Evolutionary conservation across 495 filamentous ascomycete genomes (phyloP), one percentile per base, ranked within the genome.

Genomic region (Tuber aestivum): DNA sequence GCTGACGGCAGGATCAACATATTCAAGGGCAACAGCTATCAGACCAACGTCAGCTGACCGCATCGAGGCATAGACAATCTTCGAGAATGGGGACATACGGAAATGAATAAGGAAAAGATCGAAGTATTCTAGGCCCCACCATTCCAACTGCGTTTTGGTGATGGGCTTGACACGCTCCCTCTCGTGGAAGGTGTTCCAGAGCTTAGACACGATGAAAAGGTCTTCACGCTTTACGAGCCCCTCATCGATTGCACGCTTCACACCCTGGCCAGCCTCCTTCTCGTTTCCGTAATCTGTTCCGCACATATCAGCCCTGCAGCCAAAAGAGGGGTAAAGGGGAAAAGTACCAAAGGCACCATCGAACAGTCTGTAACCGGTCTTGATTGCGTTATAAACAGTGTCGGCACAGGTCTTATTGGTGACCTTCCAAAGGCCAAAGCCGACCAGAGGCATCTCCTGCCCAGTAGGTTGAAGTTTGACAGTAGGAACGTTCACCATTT

Each of bases 171-270:
- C 92, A 76, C 87, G 87, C 76, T 92, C 88, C 75, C 84, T 87
- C 71, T 93, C 91, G 86, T 94, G 92, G 88, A 93, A 95, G 83
- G 89, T 90, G 87, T 94, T 94, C 94, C 94, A 97, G 72, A 97
- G 90, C 87, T 97, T 97, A 81, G 92, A 93, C 74, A 93, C 92
- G 83, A 97, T 89, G 89, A 97, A 97, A 84, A 96, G 91, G 44
- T 97, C 93, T 83, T 90, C 88, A 75, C 94, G 92, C 86, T 90
- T 94, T 80, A 95, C 93, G 71, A 96, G 83, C 50, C 93, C 93
- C 20, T 97, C 93, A 77, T 90, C 88, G 85, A 97, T 94, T 79
- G 94, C 94, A 81, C 92, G 92, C 72, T 89, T 89, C n/a, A 97
- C 88, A 76, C 94, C 94, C 81, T 95, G 86, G 76, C 94, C 94